phyloP scores from a whole-genome alignment of 331 rosid genomes.

The Rhamnella rubrinervis region DNA sequence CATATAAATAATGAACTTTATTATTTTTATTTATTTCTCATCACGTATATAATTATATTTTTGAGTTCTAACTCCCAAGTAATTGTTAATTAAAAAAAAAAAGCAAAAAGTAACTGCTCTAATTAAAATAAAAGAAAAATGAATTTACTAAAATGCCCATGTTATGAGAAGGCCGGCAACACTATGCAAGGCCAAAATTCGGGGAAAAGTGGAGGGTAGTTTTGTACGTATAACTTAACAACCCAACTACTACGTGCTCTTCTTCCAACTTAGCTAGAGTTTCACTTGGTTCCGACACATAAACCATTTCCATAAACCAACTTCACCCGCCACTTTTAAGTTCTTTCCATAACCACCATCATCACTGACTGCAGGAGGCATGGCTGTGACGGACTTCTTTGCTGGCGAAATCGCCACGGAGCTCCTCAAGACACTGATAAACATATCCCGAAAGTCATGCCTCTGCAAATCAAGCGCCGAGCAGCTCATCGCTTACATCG shows the following conservation, averaged over 20 bases:
- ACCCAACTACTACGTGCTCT: neutral
- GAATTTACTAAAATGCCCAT: too few species aligned
- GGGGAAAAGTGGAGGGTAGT: too few species aligned
- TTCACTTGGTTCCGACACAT: neutral
- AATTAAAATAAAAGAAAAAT: too few species aligned
- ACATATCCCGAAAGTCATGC: constrained; percentile 51
- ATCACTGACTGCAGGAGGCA: neutral
- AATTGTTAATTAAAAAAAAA: too few species aligned
- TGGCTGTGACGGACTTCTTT: constrained; percentile 74
- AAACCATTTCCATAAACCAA: neutral
- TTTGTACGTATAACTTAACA: neutral
- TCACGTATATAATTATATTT: too few species aligned
- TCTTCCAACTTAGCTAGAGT: neutral
- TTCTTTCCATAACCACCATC: neutral
- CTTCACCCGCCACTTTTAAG: neutral
- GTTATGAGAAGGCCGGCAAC: too few species aligned
- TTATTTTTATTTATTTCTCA: too few species aligned
- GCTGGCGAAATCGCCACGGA: constrained; percentile 82
- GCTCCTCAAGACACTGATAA: constrained; percentile 50
- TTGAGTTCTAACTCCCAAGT: too few species aligned
- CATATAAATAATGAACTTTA: too few species aligned
- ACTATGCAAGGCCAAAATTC: too few species aligned
- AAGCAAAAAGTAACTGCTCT: too few species aligned
- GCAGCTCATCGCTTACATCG: constrained; percentile 32
- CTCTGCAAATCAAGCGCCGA: constrained; percentile 62